Evolutionary conservation across 2,329 filamentous ascomycete genomes (phyloP).

Genomic region (Ceratocystis diversiconidia): DNA sequence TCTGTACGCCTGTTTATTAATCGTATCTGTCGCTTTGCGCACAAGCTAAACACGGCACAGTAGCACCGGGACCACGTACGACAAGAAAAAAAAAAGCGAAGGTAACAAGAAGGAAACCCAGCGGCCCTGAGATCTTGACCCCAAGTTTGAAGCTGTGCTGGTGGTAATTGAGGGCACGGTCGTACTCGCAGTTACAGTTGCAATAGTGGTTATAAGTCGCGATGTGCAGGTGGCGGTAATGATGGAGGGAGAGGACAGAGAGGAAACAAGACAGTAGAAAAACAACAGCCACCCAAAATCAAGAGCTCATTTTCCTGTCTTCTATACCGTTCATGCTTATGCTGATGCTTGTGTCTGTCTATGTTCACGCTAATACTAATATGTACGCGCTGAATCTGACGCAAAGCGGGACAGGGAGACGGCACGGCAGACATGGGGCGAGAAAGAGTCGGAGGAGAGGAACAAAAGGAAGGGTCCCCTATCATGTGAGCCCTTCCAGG

Average conservation of each 20-base stretch:
- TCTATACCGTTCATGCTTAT: no score
- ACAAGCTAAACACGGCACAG: not conserved
- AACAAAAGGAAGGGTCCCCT: not conserved
- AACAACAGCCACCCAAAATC: not conserved
- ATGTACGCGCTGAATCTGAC: not conserved
- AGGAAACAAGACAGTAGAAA: not conserved
- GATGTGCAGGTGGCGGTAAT: not conserved
- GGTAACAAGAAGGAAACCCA: not conserved
- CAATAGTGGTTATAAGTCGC: no score
- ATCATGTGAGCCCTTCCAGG: not conserved
- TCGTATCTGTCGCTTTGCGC: not conserved
- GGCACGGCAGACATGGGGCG: not conserved
- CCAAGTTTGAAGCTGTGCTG: not conserved
- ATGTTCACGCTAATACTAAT: no score
- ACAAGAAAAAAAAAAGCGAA: not conserved
- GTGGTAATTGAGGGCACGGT: no score
- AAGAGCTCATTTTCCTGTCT: not conserved
- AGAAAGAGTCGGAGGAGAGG: not conserved
- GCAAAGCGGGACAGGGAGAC: not conserved
- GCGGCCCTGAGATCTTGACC: not conserved
- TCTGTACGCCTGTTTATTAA: not conserved
- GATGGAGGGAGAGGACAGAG: not conserved
- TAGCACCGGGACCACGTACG: not conserved
- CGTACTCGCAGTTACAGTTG: no score
- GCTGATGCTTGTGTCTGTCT: no score